Evolutionary conservation across 1,284 basidiomycete species (phyloP), one percentile per base, ranked within the genome.

Genomic region (Tilletiaria anomala): DNA sequence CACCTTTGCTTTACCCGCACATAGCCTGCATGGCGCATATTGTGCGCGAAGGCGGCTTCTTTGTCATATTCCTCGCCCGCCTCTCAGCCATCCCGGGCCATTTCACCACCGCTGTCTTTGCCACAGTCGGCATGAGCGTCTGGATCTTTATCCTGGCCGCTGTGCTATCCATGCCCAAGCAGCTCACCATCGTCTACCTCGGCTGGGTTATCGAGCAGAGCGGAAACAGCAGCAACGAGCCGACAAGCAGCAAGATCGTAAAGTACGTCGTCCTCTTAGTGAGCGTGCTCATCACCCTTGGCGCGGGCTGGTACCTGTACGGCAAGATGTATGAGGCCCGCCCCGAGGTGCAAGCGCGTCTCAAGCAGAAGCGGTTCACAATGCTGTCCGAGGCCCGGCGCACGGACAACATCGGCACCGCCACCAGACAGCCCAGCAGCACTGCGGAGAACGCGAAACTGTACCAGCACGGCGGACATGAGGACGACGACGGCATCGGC

Each of bases 281-380:
- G 39, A 48, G 53, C 33, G 47, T 55, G 31, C 32, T 84, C 18
- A 75, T 91, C 49, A 91, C 87, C 0, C 51, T 83, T 35, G 65
- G 71, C 31, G 82, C 85, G 0, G 80, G 83, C 69, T 87, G 82
- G 78, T 91, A 82, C 65, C 82, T 91, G 55, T 77, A 77, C 55
- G 70, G 67, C 40, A 68, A 78, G 67, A 85, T 91, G 78, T 76
- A 79, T 58, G 72, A 75, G 53, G 79, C 77, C 19, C 81, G 85
- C 53, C 76, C 80, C 0, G 63, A 70, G 1, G 77, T 91, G 6
- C 53, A 53, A 23, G 26, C 24, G 2, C 37, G 33, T 32, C 79
- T 89, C 58, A 77, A 82, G 43, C 75, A 75, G 29, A 73, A 79
- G 35, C 75, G 84, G 44, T 83, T 68, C 50, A 48, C 53, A 32